Evolutionary conservation across 495 filamentous ascomycete genomes (phyloP).

Genomic region (Lophium mytilinum): DNA sequence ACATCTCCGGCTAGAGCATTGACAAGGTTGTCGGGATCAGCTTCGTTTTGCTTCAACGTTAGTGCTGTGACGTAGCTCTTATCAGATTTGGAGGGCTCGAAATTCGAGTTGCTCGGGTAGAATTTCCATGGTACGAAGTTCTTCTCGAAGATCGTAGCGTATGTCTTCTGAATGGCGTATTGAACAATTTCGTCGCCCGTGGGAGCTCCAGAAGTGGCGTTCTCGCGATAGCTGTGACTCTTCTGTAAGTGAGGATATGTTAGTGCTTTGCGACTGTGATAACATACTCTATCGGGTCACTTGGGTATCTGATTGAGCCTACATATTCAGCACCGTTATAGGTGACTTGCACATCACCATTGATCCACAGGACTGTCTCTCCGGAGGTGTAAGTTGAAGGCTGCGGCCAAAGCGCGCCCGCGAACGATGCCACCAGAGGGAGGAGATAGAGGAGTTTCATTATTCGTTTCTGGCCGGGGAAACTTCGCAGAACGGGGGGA

Average conservation of each 20-base stretch:
- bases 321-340: slow-evolving; percentile 49
- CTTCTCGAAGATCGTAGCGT: slow-evolving; percentile 48
- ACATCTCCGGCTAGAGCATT: slow-evolving; percentile 53
- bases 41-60: slow-evolving; percentile 48
- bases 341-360: slow-evolving; percentile 42
- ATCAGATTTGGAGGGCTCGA: slow-evolving; percentile 47
- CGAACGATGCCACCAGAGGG: slow-evolving; percentile 28
- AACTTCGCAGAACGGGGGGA: too few relatives aligned
- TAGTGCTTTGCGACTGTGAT: not conserved
- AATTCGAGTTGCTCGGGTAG: slow-evolving; percentile 48
- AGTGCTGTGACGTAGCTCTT: slow-evolving; percentile 44
- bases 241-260: slow-evolving; percentile 1
- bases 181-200: slow-evolving; percentile 30
- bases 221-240: slow-evolving; percentile 1
- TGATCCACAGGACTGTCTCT: slow-evolving; percentile 47
- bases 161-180: slow-evolving; percentile 39
- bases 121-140: slow-evolving; percentile 72
- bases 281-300: not conserved
- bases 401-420: slow-evolving; percentile 52
- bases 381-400: slow-evolving; percentile 47
- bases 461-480: not conserved
- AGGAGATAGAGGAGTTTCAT: slow-evolving; percentile 30
- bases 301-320: slow-evolving; percentile 5
- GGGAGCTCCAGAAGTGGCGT: not conserved
- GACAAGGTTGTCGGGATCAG: slow-evolving; percentile 46